Evolutionary conservation across 75 land plant genomes (phyloP).

Genomic region (Pinus taeda): DNA sequence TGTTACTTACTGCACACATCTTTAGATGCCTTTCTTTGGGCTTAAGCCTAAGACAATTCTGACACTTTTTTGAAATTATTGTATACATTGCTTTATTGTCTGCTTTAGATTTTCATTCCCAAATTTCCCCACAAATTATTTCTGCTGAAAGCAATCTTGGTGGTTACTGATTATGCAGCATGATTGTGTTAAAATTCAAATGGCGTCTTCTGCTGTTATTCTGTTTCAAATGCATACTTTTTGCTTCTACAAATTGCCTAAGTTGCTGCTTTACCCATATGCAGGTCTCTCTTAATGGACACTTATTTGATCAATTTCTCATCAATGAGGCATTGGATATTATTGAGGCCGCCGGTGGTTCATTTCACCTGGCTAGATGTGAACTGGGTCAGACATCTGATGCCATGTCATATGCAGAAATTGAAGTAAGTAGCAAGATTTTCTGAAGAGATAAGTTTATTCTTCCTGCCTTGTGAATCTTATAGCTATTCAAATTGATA

Average conservation of each 20-base stretch:
- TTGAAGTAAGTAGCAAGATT: constrained; percentile 26
- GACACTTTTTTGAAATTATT: not conserved
- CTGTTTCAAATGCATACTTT: not conserved
- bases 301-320: constrained; percentile 64
- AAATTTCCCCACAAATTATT: not conserved
- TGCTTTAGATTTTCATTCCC: not conserved
- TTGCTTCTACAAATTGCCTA: constrained; percentile 2
- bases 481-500: not conserved
- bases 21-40: not conserved
- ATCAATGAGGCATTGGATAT: no score
- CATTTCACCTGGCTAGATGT: no score
- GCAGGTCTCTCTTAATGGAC: constrained; percentile 94
- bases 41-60: not conserved
- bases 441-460: not conserved
- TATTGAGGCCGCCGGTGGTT: no score
- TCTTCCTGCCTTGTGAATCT: not conserved
- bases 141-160: not conserved
- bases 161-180: not conserved
- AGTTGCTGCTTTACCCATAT: constrained; percentile 5
- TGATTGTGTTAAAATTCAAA: not conserved
- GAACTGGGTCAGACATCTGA: no score
- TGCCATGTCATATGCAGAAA: no score
- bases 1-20: not conserved
- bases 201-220: not conserved
- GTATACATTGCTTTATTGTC: not conserved